Evolutionary conservation across 2,329 filamentous ascomycete genomes (phyloP).

Genomic region (Mollisiaceae sp.): DNA sequence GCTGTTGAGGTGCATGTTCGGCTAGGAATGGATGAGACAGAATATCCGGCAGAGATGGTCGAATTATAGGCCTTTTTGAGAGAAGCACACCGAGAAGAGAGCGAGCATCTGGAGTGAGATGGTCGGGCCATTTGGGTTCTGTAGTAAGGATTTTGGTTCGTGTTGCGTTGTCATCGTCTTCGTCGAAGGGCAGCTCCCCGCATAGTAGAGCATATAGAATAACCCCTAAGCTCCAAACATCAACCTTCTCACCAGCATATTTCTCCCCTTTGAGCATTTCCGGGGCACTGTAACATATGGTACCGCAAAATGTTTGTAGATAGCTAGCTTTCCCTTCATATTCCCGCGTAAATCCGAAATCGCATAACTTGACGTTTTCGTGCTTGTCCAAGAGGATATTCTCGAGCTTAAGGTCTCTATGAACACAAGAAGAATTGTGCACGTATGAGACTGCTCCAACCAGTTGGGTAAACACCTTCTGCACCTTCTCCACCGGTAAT

Average conservation of each 20-base stretch:
- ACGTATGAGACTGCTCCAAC: slow-evolving; percentile 96
- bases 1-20: slow-evolving; percentile 85
- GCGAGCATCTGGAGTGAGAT: slow-evolving; percentile 78
- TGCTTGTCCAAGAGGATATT: slow-evolving; percentile 96
- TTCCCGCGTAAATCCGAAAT: slow-evolving; percentile 97
- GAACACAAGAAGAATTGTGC: slow-evolving; percentile 92
- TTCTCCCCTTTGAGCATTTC: slow-evolving; percentile 99
- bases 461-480: slow-evolving; percentile 94
- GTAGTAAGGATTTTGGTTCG: slow-evolving; percentile 83
- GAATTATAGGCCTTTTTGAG: slow-evolving; percentile 85
- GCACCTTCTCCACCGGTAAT: slow-evolving; percentile 82
- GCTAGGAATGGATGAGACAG: slow-evolving; percentile 85
- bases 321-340: slow-evolving; percentile 96
- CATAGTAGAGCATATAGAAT: slow-evolving; percentile 83
- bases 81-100: slow-evolving; percentile 79
- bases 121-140: slow-evolving; percentile 84
- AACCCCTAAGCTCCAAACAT: slow-evolving; percentile 90
- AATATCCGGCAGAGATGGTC: slow-evolving; percentile 84
- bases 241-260: slow-evolving; percentile 96
- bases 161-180: slow-evolving; percentile 89
- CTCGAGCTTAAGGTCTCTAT: slow-evolving; percentile 95
- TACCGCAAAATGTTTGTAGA: slow-evolving; percentile 96
- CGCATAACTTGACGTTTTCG: slow-evolving; percentile 95
- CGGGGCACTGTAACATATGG: slow-evolving; percentile 95
- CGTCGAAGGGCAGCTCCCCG: slow-evolving; percentile 91